Conservation (phyloP, 176 grass and related monocot species). For the Oryza punctata region DNA sequence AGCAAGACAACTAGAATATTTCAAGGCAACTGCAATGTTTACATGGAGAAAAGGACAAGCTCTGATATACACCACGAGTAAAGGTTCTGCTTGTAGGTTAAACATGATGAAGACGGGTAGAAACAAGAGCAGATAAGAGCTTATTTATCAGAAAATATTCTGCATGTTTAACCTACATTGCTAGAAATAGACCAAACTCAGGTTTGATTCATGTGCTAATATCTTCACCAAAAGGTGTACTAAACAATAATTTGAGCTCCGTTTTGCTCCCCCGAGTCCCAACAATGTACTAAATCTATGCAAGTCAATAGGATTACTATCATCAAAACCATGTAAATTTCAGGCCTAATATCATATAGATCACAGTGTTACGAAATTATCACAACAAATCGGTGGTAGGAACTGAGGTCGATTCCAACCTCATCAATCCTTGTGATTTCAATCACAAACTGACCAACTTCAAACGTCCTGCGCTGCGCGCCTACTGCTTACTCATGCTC, state of each 20-base stretch:
- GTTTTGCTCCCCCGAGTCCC: background rate
- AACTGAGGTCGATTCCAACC: too few relatives aligned
- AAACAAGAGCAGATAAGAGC: background rate
- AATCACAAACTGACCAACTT: background rate
- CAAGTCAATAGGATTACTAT: background rate
- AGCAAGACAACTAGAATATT: background rate
- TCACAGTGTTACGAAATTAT: background rate
- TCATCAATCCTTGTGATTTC: background rate
- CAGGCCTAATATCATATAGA: background rate
- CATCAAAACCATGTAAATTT: background rate
- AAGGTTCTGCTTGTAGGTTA: background rate
- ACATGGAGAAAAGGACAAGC: background rate
- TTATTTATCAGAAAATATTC: background rate
- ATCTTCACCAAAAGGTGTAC: background rate
- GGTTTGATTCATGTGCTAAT: background rate
- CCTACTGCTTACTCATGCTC: too few relatives aligned
- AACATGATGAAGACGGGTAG: background rate
- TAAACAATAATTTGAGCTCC: background rate
- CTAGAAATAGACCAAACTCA: background rate
- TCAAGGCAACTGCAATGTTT: background rate
- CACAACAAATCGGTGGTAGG: background rate
- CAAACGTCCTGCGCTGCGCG: too few relatives aligned
- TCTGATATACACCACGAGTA: background rate
- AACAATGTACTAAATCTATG: background rate
- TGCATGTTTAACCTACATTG: background rate